Base-by-base conservation (phyloP, 2,329 filamentous ascomycete species). In the Periconia macrospinosa region DNA sequence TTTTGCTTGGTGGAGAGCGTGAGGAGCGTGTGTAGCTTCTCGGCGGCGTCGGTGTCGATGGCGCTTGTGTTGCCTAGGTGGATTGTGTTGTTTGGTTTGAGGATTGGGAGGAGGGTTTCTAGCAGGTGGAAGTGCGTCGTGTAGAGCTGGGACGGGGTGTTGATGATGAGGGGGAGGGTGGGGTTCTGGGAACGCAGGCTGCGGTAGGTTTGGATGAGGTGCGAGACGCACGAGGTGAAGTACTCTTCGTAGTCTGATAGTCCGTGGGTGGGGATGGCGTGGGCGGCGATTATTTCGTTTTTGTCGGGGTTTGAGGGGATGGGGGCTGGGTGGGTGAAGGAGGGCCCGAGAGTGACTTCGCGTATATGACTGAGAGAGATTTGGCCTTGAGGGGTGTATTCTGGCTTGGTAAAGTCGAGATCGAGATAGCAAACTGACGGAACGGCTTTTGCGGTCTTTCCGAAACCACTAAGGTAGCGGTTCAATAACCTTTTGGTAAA, bases 341-440 rank as follows among this genome's bases (percentile, higher is more conserved):
- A 79, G 1, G 88, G 83, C 0, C 85, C 82, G 6, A 92, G 75
- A 47, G 90, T 86, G 0, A 86, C 83, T 30, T 79, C 72, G 1
- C 76, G 78, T 11, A 92, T 73, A 27, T 83, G 78, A 14, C 87
- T 76, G 3, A 93, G 81, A 1, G 89, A 89, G 18, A 93, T 66
- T 14, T 88, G 85, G 0, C 90, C 89, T 0, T 86, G 83, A 1
- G 86, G 81, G 0, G 83, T 83, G 67, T 88, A 92, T 66, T 92
- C 90, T 2, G 90, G 88, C 63, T 92, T 89, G 0, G 86, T 87
- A 1, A 89, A 88, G 66, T 94, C 90, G 10, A 93, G 78, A 61
- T 94, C 90, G 7, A 94, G 79, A n/a, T 88, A 76, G 50, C 79
- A 81, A 23, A 88, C 76, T 47, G 72, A 75, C 33, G 67, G 58